Evolutionary conservation across 805 yeast species (phyloP).

Genomic region (Ascoidea rubescens): DNA sequence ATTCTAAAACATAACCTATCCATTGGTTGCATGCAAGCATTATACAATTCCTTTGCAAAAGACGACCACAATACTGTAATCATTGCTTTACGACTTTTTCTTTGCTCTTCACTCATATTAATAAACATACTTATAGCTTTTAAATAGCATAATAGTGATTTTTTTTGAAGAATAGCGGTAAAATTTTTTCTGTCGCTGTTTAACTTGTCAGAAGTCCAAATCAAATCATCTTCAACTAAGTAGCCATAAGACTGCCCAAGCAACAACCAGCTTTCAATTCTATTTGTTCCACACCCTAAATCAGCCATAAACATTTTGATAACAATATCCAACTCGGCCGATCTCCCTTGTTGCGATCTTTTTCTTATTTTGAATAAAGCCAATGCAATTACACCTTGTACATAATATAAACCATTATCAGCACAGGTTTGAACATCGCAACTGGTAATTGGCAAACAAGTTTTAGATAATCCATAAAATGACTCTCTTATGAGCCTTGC

Average conservation of each 20-base stretch:
- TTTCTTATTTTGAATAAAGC: constrained; percentile 60
- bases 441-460: constrained; percentile 18
- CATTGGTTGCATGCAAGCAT: constrained; percentile 52
- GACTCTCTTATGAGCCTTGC: constrained; percentile 32
- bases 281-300: constrained; percentile 44
- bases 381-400: constrained; percentile 55
- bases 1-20: constrained; percentile 40
- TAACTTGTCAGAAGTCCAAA: constrained; percentile 84
- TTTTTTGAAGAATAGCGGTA: constrained; percentile 55
- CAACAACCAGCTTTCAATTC: constrained; percentile 80
- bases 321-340: constrained; percentile 69
- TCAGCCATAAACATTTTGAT: constrained; percentile 54
- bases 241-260: constrained; percentile 69
- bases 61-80: constrained; percentile 33
- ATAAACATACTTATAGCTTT: constrained; percentile 47
- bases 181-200: constrained; percentile 46
- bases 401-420: constrained; percentile 46
- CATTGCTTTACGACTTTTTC: constrained; percentile 19
- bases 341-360: constrained; percentile 65
- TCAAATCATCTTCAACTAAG: constrained; percentile 75
- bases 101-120: constrained; percentile 11
- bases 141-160: constrained; percentile 55
- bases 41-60: constrained; percentile 40
- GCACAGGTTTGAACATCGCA: constrained; percentile 24
- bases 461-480: constrained; percentile 32